These are phyloP conservation scores for Mycena belliarum DNA, from an alignment of 768 basidiomycete genomes.

Conservation along the genomic window DNA sequence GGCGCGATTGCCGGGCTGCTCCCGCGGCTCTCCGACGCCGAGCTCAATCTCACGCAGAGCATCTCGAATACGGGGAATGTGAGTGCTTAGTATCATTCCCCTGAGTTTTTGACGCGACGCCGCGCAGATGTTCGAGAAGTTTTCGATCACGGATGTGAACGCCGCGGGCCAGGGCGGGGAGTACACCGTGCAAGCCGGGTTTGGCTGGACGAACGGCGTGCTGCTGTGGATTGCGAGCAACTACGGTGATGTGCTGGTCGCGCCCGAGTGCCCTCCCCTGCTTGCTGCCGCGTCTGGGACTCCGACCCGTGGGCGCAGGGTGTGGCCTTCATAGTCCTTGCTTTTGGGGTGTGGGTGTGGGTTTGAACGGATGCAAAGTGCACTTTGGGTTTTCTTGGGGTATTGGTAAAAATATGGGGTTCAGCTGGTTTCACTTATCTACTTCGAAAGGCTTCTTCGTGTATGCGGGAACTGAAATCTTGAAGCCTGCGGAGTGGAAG, in stretches of 20 bases:
- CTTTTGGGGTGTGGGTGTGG: too few species aligned
- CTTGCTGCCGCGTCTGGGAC: conserved; percentile 12
- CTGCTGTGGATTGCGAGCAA: conserved; percentile 71
- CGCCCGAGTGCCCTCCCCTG: conserved; percentile 64
- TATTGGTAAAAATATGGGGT: too few species aligned
- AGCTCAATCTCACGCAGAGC: conserved; percentile 71
- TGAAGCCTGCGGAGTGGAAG: too few species aligned
- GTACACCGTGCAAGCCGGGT: conserved; percentile 88
- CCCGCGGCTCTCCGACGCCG: conserved; percentile 64
- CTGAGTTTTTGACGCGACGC: too few species aligned
- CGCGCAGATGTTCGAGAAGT: conserved; percentile 91
- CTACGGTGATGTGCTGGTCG: conserved; percentile 60
- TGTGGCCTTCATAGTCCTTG: too few species aligned
- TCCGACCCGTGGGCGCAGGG: too few species aligned
- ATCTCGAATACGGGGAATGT: conserved; percentile 73
- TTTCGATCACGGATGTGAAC: conserved; percentile 76
- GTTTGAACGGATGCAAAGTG: too few species aligned
- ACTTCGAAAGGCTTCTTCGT: too few species aligned
- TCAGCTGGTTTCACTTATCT: too few species aligned
- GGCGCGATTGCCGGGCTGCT: conserved; percentile 76
- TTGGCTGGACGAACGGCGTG: conserved; percentile 90
- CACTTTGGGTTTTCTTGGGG: too few species aligned
- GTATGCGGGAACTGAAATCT: too few species aligned
- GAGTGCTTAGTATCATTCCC: too few species aligned
- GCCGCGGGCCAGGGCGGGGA: conserved; percentile 82